Evolutionary conservation across 768 basidiomycete genomes (phyloP).

Genomic region (Naganishia friedmannii): DNA sequence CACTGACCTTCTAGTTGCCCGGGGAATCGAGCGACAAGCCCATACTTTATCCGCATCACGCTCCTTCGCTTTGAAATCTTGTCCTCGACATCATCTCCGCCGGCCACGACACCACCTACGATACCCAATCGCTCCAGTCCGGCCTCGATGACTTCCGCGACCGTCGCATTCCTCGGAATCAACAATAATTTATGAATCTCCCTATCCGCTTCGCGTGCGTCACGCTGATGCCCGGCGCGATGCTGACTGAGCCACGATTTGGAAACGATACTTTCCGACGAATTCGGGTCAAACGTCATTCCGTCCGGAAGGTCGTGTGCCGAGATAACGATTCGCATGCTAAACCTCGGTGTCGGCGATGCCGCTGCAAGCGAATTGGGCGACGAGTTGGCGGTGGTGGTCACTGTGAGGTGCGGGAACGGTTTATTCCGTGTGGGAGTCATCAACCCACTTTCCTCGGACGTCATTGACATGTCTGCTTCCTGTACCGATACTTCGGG

Average conservation of each 20-base stretch:
- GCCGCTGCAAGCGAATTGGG: conserved; percentile 54
- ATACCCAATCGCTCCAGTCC: conserved; percentile 92
- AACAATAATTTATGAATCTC: conserved; percentile 70
- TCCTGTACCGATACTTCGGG: not conserved
- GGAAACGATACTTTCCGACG: conserved; percentile 83
- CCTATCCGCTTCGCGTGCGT: conserved; percentile 56
- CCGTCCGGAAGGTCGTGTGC: conserved; percentile 89
- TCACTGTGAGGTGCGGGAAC: conserved; percentile 2
- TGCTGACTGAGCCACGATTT: conserved; percentile 50
- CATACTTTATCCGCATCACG: conserved; percentile 73
- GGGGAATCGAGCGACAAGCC: conserved; percentile 60
- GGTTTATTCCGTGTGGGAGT: conserved; percentile 16
- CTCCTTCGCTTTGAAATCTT: conserved; percentile 79
- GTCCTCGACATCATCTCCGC: conserved; percentile 96
- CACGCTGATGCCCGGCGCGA: not conserved
- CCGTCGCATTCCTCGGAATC: conserved; percentile 90
- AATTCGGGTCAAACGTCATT: conserved; percentile 87
- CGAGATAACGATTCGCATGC: conserved; percentile 80
- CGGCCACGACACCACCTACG: conserved; percentile 93
- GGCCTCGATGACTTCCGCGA: conserved; percentile 91
- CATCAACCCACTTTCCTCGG: not conserved
- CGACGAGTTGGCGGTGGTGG: not conserved
- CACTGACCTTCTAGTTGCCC: conserved; percentile 64
- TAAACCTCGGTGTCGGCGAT: conserved; percentile 78
- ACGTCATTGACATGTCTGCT: not conserved